phyloP scores from a whole-genome alignment of 345 rosid genomes.

The Iberis pinnata region DNA sequence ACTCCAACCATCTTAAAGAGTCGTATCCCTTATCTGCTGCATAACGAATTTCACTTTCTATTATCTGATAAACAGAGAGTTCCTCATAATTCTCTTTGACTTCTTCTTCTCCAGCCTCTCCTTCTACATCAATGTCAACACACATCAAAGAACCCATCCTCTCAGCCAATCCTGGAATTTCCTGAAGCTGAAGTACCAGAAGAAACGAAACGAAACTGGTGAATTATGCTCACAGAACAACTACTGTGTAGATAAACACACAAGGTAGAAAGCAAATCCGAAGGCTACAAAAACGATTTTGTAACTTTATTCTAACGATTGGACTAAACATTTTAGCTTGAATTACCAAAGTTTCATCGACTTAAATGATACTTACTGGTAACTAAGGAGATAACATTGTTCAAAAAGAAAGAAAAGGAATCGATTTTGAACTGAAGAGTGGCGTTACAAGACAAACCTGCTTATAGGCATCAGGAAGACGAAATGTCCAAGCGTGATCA shows the following conservation, averaged over 20 bases:
- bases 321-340: not conserved
- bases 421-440: no score
- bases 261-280: no score
- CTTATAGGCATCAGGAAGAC: conserved; percentile 65
- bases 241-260: not conserved
- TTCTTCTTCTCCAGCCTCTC: conserved; percentile 26
- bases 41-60: conserved; percentile 41
- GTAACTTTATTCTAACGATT: not conserved
- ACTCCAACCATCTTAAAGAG: conserved; percentile 71
- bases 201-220: not conserved
- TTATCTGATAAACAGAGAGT: conserved; percentile 38
- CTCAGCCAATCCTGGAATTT: conserved; percentile 81
- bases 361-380: no score
- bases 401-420: no score
- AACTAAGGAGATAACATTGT: no score
- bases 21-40: conserved; percentile 48
- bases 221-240: not conserved
- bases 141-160: conserved; percentile 93
- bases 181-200: conserved; percentile 50
- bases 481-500: conserved; percentile 96
- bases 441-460: conserved; percentile 37
- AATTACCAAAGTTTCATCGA: no score
- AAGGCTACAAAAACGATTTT: not conserved
- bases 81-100: conserved; percentile 25
- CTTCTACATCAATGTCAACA: conserved; percentile 43